These are phyloP conservation scores for Ehretia macrophylla DNA, from an alignment of 257 asterid species.

Conservation along the genomic window DNA sequence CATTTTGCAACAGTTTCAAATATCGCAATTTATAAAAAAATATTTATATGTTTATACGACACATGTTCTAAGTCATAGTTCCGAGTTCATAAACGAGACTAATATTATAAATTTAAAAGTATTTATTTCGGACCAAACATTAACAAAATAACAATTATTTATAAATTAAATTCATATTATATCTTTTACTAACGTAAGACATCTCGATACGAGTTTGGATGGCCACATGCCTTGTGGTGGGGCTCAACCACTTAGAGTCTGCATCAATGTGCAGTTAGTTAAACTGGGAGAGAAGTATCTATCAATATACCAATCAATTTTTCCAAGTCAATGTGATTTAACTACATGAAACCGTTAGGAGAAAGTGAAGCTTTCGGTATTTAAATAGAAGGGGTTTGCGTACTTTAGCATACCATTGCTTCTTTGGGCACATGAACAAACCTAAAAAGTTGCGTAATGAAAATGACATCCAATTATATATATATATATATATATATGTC, in stretches of 20 bases:
- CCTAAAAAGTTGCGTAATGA: neutral
- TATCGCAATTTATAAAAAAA: too few species aligned
- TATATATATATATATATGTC: neutral
- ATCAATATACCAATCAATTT: neutral
- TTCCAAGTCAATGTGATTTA: conserved; percentile 4
- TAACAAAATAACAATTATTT: too few species aligned
- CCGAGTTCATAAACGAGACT: too few species aligned
- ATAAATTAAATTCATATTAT: too few species aligned
- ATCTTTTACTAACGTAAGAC: too few species aligned
- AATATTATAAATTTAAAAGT: too few species aligned
- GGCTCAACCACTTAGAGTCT: neutral
- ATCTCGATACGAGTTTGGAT: too few species aligned
- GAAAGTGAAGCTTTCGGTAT: neutral
- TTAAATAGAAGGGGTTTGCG: neutral
- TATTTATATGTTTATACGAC: too few species aligned
- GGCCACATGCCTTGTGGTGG: neutral
- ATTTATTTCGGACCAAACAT: too few species aligned
- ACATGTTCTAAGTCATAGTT: too few species aligned
- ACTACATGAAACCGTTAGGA: conserved; percentile 4
- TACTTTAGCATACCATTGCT: neutral
- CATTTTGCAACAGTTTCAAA: too few species aligned
- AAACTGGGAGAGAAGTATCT: neutral
- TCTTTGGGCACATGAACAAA: neutral
- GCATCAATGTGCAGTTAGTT: neutral
- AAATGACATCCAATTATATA: neutral